These are phyloP conservation scores for Nitzschia palea DNA, from an alignment of 108 stramenopile genomes.

Conservation along the genomic window DNA sequence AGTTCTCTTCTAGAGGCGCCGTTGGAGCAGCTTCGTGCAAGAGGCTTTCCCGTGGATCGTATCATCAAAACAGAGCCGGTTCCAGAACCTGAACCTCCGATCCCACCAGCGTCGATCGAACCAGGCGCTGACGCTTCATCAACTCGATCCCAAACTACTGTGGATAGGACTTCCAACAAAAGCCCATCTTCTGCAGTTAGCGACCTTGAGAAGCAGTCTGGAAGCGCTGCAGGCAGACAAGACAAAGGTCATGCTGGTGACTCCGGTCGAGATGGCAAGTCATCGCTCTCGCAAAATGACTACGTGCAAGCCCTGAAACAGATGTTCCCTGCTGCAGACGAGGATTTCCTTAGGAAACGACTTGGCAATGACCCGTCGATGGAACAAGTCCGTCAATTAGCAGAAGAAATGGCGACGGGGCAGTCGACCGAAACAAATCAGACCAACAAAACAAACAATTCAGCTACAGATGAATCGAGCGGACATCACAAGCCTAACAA, in stretches of 20 bases:
- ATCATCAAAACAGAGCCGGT: constrained; percentile 48
- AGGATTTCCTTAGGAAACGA: constrained; percentile 40
- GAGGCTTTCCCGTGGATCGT: constrained; percentile 80
- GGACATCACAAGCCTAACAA: constrained; percentile 16
- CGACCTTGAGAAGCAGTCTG: background rate
- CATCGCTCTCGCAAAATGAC: constrained; percentile 13
- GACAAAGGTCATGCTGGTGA: background rate
- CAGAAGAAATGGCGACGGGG: constrained; percentile 50
- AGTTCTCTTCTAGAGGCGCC: constrained; percentile 71
- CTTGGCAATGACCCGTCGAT: constrained; percentile 57
- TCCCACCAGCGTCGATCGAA: background rate
- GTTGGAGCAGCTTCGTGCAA: constrained; percentile 57
- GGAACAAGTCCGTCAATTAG: constrained; percentile 57
- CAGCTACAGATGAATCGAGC: background rate
- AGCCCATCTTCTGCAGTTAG: too few relatives aligned
- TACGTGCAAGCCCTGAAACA: constrained; percentile 50
- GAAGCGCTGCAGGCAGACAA: background rate
- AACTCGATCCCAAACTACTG: too few relatives aligned
- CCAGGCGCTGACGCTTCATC: background rate
- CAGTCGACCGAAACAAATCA: background rate
- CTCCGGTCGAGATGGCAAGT: background rate
- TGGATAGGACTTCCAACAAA: too few relatives aligned
- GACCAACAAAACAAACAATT: background rate
- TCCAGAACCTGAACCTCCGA: constrained; percentile 21
- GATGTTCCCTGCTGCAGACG: constrained; percentile 68